Evolutionary conservation across 169 alveolate genomes (phyloP).

Genomic region (Eimeria maxima): DNA sequence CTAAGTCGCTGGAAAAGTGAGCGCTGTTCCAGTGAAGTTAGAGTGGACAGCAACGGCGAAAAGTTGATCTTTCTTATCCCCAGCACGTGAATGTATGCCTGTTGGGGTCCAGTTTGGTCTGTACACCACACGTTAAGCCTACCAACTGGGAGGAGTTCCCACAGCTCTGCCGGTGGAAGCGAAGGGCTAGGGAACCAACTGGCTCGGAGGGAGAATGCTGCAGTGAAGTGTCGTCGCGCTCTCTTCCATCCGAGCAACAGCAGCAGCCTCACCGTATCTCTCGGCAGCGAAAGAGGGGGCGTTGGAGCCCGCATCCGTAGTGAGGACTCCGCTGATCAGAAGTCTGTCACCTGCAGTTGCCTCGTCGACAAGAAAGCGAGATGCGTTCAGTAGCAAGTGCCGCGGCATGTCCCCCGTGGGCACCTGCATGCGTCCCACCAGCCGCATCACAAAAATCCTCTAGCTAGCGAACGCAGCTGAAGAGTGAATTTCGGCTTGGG

Average conservation of each 20-base stretch:
- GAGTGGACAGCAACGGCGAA: conserved; percentile 49
- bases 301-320: conserved; percentile 79
- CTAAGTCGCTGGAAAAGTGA: conserved; percentile 87
- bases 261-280: conserved; percentile 29
- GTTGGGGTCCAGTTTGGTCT: conserved; percentile 69
- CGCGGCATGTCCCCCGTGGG: conserved; percentile 96
- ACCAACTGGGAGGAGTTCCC: background rate
- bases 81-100: conserved; percentile 90
- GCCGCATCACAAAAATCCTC: background rate
- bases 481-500: background rate
- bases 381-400: conserved; percentile 93
- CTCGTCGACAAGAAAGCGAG: conserved; percentile 95
- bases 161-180: background rate
- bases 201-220: background rate
- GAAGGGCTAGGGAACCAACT: background rate
- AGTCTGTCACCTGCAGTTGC: conserved; percentile 99
- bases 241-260: background rate
- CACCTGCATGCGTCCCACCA: conserved; percentile 80
- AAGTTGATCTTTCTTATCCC: conserved; percentile 85
- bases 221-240: background rate
- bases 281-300: conserved; percentile 3
- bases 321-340: conserved; percentile 95
- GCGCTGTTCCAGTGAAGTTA: conserved; percentile 70
- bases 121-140: background rate
- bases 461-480: background rate